phyloP scores from a whole-genome alignment of 2,329 filamentous ascomycete genomes.

The Paecilomyces fulvus region DNA sequence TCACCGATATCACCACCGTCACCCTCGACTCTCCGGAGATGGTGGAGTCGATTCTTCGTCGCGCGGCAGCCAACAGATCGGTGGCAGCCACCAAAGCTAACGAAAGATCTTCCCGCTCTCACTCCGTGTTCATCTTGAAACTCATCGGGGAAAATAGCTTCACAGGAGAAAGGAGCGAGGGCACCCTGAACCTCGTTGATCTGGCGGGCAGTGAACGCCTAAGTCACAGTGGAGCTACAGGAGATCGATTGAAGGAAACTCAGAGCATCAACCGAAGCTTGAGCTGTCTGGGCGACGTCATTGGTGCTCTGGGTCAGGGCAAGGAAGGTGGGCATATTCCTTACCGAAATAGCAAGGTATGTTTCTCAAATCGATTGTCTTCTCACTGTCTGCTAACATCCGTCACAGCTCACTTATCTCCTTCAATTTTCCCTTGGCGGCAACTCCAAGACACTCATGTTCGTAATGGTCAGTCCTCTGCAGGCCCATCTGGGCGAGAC shows the following conservation, averaged over 20 bases:
- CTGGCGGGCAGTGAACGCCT: conserved; percentile 86
- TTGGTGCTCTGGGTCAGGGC: conserved; percentile 79
- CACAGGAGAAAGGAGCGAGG: conserved; percentile 78
- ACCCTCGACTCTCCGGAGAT: conserved; percentile 68
- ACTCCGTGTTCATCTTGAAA: conserved; percentile 88
- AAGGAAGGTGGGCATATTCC: conserved; percentile 73
- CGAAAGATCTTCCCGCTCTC: conserved; percentile 84
- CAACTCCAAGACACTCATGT: conserved; percentile 97
- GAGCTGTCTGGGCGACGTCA: conserved; percentile 87
- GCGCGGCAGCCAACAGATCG: conserved; percentile 76
- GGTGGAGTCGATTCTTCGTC: conserved; percentile 69
- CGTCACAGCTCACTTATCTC: conserved; percentile 69
- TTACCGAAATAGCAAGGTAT: conserved; percentile 87
- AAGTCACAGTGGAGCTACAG: conserved; percentile 77
- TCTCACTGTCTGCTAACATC: background rate
- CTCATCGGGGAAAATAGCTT: conserved; percentile 58
- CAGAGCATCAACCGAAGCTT: conserved; percentile 96
- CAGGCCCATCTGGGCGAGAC: conserved; percentile 89
- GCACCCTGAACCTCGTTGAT: conserved; percentile 91
- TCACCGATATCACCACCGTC: conserved; percentile 72
- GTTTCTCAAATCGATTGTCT: conserved; percentile 10
- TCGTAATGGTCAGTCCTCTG: conserved; percentile 93
- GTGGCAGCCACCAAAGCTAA: conserved; percentile 98
- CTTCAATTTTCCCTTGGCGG: conserved; percentile 91
- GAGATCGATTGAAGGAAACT: conserved; percentile 83